Evolutionary conservation across 768 basidiomycete genomes (phyloP).

Genomic region (Termitomyces sp.): DNA sequence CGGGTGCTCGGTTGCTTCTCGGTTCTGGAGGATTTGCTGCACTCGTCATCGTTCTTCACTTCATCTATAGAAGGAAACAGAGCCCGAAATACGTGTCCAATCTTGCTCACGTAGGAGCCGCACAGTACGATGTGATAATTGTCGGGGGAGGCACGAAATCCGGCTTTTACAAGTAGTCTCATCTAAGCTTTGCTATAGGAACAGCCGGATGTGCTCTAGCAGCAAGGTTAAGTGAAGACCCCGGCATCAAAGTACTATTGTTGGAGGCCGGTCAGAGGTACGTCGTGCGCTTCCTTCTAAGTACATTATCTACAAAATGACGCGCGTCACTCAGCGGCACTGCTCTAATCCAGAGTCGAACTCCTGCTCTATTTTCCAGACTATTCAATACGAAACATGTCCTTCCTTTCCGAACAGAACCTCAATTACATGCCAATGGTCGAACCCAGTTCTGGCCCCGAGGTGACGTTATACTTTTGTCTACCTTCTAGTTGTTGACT

Average conservation of each 20-base stretch:
- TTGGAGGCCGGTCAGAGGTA: conserved; percentile 64
- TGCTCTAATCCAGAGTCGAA: conserved; percentile 35
- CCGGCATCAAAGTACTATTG: conserved; percentile 47
- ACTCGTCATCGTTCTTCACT: conserved; percentile 24
- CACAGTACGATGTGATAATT: conserved; percentile 49
- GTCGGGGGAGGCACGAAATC: conserved; percentile 48
- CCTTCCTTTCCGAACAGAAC: conserved; percentile 52
- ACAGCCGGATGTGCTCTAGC: conserved; percentile 63
- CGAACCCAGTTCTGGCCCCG: conserved; percentile 59
- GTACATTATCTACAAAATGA: not conserved
- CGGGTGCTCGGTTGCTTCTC: conserved; percentile 14
- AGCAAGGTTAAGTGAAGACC: conserved; percentile 55
- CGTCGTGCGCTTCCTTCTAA: not conserved
- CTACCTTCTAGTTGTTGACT: not conserved
- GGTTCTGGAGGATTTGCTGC: conserved; percentile 21
- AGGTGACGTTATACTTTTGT: conserved; percentile 36
- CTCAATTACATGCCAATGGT: conserved; percentile 47
- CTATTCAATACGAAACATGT: conserved; percentile 47
- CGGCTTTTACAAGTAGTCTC: not conserved
- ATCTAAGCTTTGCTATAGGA: conserved; percentile 30
- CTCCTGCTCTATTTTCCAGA: conserved; percentile 37
- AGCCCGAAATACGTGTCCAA: conserved; percentile 23
- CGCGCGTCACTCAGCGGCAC: conserved; percentile 36
- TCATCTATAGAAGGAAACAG: conserved; percentile 16
- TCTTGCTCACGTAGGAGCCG: conserved; percentile 23